Base-by-base conservation (phyloP, 345 rosid species). In the Aurinia saxatilis region DNA sequence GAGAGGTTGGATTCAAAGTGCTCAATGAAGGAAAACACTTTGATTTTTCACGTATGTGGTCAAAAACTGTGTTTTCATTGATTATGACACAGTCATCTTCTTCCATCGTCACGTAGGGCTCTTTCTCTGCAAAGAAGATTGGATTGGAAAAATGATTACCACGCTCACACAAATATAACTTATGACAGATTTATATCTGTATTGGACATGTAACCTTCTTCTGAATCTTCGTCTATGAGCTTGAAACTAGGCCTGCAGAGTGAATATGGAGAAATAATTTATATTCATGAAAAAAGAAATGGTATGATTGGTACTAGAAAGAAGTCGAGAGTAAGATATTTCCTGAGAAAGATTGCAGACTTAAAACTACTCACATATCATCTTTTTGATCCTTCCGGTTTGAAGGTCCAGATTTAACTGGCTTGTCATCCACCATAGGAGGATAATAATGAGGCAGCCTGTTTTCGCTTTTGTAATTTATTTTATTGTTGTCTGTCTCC, bases 171-270 rank as follows among this genome's bases (percentile, higher is more conserved):
- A 48, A 57, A 27, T 4, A 36, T 14, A 7, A 11, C 36, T 17
- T 31, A 5, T 27, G 37, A 23, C 11, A 10, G 8, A 47, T 42
- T 18, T 10, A 44, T 17, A 45, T 15, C 53, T 15, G 54, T 59
- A 29, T 15, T 18, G 14, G 4, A 23, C 48, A 62, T 50, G 50
- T 65, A 79, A 88, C 93, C 91, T 81, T 76, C 93, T 56, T 54
- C 85, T 30, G 71, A 23, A n/a, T 89, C 95, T 61, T 92, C 95
- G 65, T 87, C 93, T 66, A 92, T 27, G 79, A 92, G 98, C 42
- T 66, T 77, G 85, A 92, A 92, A 77, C 86, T 89, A 50, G 98
- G 98, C 81, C 98, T 92, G 88, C 25, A 27, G 70, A 52, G 47
- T 34, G 58, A 39, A 71, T 17, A 27, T 16, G 40, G 29, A 52